Conservation (phyloP, 306 rosid species). For the Pyrus pyrifolia region DNA sequence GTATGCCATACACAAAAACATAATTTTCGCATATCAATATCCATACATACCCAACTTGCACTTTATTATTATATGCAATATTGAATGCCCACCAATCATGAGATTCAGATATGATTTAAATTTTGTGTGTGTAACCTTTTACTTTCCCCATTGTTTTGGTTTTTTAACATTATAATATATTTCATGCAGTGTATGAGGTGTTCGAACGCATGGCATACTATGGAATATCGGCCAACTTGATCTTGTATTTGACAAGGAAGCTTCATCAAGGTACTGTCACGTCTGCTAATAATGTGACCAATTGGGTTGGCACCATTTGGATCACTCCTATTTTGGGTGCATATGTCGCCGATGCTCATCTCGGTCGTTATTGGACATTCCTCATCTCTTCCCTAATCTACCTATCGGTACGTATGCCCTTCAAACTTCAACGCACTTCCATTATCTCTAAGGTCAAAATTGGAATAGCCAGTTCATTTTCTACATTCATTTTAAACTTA, state of each 20-base stretch:
- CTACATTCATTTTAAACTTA: neutral
- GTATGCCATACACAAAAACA: neutral
- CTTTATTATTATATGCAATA: neutral
- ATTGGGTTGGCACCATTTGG: conserved; percentile 65
- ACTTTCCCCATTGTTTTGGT: neutral
- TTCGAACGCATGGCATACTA: conserved; percentile 48
- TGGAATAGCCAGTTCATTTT: neutral
- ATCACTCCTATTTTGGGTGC: conserved; percentile 83
- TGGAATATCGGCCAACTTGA: conserved; percentile 47
- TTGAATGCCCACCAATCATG: neutral
- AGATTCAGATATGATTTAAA: neutral
- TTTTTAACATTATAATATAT: too few species aligned
- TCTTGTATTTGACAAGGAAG: conserved; percentile 33
- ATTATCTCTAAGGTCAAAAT: too few species aligned
- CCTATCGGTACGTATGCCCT: conserved; percentile 36
- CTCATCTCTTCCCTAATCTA: conserved; percentile 42
- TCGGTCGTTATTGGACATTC: conserved; percentile 82
- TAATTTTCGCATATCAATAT: neutral
- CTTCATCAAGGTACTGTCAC: conserved; percentile 41
- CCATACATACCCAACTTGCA: neutral
- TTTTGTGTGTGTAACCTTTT: neutral
- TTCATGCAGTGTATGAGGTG: conserved; percentile 42
- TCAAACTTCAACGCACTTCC: neutral
- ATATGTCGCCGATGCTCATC: conserved; percentile 70
- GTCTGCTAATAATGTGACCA: conserved; percentile 41